phyloP scores from a whole-genome alignment of 306 rosid genomes.

The Medicago ruthenica region DNA sequence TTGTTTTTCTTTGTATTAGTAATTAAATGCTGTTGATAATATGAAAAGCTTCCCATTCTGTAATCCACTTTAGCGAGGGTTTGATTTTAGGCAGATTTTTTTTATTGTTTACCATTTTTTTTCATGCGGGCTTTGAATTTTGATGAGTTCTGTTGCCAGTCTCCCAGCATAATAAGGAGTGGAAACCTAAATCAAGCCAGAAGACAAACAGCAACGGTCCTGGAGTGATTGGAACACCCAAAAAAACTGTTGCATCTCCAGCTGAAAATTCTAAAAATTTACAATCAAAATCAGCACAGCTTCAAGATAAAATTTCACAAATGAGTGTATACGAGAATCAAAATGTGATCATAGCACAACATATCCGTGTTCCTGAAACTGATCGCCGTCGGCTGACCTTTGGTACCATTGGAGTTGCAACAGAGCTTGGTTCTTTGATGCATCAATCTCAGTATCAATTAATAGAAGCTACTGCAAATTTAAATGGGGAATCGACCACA shows the following conservation, averaged over 20 bases:
- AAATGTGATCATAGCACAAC: conserved; percentile 90
- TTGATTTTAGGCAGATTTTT: conserved; percentile 14
- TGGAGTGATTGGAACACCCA: conserved; percentile 88
- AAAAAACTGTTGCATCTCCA: conserved; percentile 63
- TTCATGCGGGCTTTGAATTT: conserved; percentile 33
- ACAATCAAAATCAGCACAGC: conserved; percentile 60
- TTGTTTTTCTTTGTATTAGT: no score
- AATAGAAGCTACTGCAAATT: conserved; percentile 58
- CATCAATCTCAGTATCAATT: conserved; percentile 55
- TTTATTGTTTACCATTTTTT: conserved; percentile 26
- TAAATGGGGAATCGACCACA: conserved; percentile 54
- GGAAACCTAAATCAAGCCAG: conserved; percentile 96
- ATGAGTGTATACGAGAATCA: conserved; percentile 64
- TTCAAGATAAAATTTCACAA: conserved; percentile 68
- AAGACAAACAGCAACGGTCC: conserved; percentile 62
- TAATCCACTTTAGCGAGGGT: no score
- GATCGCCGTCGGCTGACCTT: conserved; percentile 85
- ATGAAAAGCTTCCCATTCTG: no score
- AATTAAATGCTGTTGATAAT: no score
- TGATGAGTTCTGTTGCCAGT: conserved; percentile 67
- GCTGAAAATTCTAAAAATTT: conserved; percentile 57
- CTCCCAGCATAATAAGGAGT: conserved; percentile 84
- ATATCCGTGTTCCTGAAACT: conserved; percentile 83
- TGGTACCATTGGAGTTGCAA: conserved; percentile 89
- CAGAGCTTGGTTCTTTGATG: conserved; percentile 62